Evolutionary conservation across 345 rosid species (phyloP), one percentile per base, ranked within the genome.

Genomic region (Euphorbia lathyris): DNA sequence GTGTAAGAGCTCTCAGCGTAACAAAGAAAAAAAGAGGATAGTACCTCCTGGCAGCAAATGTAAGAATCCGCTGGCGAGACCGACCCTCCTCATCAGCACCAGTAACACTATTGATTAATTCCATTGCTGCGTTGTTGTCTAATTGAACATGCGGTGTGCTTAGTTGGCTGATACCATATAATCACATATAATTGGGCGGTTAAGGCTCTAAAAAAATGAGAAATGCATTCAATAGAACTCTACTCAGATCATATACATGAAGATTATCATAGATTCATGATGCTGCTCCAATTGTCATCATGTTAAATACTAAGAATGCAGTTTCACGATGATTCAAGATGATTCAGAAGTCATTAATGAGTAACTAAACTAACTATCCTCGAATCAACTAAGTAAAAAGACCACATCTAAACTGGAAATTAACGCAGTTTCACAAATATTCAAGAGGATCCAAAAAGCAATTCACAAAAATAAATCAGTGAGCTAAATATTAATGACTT

Each of bases 1-100:
- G 4, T 32, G 13, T 2, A 32, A 34, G 64, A n/a, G 16, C 3
- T 2, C 9, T 2, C 25, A 20, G 27, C 27, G 30, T 14, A 36
- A 34, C 26, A n/a, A 42, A 63, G 8, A n/a, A n/a, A 45, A 45
- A 7, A 45, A 45, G 51, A 45, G 51, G 51, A 45, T 4, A 63
- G 25, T 83, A 95, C 98, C 96, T 95, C 79, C 86, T 90, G 72
- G 99, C 99, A 69, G 99, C 99, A 82, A 87, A 95, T 12, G 93
- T 83, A 69, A 95, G 97, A 86, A 95, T 88, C 52, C 96, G 87
- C 73, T 95, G 99, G 63, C 99, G 98, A 61, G 99, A 95, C 62
- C 96, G 84, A 48, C 98, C 98, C 76, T 95, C 99, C 79, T 95
- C 99, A 67, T 95, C 99, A 73, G 79, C 76, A 74, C 92, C 91